Evolutionary conservation across 75 land plant genomes (phyloP).

Genomic region (Azolla pinnata): DNA sequence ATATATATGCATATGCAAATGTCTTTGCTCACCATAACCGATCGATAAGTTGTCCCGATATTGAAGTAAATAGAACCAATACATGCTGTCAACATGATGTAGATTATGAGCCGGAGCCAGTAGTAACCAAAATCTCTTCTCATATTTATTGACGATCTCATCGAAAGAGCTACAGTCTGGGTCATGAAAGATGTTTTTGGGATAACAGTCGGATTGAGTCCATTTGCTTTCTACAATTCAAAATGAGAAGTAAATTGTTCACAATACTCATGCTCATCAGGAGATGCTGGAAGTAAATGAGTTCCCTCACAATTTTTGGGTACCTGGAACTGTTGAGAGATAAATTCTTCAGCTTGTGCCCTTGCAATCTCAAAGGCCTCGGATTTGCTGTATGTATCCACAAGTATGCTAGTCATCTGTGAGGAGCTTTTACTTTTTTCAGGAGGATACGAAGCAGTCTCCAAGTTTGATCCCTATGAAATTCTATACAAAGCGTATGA

Average conservation of each 20-base stretch:
- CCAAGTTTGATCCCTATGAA: background rate
- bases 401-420: conserved; percentile 35
- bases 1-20: too few species aligned
- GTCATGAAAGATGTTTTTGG: too few species aligned
- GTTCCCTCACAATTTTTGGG: too few species aligned
- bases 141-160: conserved; percentile 10
- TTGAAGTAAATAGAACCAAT: conserved; percentile 12
- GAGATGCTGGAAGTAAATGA: too few species aligned
- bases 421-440: conserved; percentile 5
- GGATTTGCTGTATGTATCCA: conserved; percentile 32
- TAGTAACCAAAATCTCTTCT: conserved; percentile 8
- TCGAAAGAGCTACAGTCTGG: conserved; percentile 5
- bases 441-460: conserved; percentile 1
- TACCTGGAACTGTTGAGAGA: background rate
- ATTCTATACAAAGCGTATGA: background rate
- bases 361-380: background rate
- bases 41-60: conserved; percentile 8
- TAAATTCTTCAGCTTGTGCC: conserved; percentile 3
- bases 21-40: conserved; percentile 23
- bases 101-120: conserved; percentile 8
- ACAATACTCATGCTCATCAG: too few species aligned
- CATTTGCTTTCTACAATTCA: too few species aligned
- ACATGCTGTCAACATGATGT: conserved; percentile 6
- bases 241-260: too few species aligned
- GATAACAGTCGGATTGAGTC: too few species aligned